A percentile compares a stretch with the other conserved stretches of the same genome.
These are phyloP conservation scores for Breynia disticha DNA, from an alignment of 441 rosid species.

Conservation along the genomic window DNA sequence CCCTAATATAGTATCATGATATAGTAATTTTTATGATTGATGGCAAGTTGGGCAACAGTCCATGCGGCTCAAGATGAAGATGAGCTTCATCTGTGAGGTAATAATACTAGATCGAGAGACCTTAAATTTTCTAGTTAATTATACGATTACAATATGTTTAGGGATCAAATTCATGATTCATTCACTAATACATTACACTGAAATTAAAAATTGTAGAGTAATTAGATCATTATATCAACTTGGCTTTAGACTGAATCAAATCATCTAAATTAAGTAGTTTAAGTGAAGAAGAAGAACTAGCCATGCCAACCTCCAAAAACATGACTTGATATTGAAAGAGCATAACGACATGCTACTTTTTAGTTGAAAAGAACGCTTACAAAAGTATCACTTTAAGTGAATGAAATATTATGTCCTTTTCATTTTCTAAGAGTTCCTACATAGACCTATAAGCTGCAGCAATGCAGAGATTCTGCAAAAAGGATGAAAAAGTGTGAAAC, in stretches of 20 bases:
- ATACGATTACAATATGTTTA: too few relatives aligned
- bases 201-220: neutral
- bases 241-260: conserved; percentile 63
- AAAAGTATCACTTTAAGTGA: neutral
- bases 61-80: too few relatives aligned
- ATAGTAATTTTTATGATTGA: too few relatives aligned
- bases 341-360: too few relatives aligned
- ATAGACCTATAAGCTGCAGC: conserved; percentile 95
- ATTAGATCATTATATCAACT: conserved; percentile 31
- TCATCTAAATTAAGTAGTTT: conserved; percentile 68
- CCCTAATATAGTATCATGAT: too few relatives aligned
- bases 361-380: too few relatives aligned
- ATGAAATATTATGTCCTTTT: conserved; percentile 37
- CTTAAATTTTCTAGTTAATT: too few relatives aligned
- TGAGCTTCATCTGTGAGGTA: too few relatives aligned
- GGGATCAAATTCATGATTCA: too few relatives aligned
- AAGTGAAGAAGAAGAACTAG: conserved; percentile 3
- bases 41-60: too few relatives aligned
- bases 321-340: neutral
- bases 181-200: too few relatives aligned
- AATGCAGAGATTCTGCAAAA: conserved; percentile 74
- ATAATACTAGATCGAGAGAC: too few relatives aligned
- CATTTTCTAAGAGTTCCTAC: conserved; percentile 79
- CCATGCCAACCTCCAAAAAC: neutral
- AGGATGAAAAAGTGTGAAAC: conserved; percentile 8